Base-by-base conservation (phyloP, 495 filamentous ascomycete species). In the Aspergillus biplanus region DNA sequence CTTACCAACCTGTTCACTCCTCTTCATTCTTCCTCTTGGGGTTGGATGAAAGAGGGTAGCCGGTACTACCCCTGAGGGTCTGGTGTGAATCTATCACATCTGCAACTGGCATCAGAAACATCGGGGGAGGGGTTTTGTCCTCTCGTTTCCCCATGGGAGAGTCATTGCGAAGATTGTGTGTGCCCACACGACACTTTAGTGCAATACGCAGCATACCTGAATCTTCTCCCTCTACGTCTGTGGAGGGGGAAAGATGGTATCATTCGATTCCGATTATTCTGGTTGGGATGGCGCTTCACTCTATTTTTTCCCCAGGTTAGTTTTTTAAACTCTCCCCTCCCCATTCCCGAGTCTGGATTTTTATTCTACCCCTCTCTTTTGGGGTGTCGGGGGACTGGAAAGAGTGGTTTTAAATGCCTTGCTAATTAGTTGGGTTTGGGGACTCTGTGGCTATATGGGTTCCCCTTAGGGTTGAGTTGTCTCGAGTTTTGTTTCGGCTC, bases 181-280 rank as follows among this genome's bases (percentile, higher is more conserved):
- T 83, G 80, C 58, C 76, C 81, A 87, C 90, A 97, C 91, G 82
- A 89, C 91, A 97, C 92, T 95, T 94, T 83, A 98, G 93, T 97
- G 90, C 93, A 94, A 98, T 98, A 92, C 91, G 93, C 92, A 86
- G 94, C 92, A 88, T 97, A 83, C 83, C 58, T 71, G 75, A 72
- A 56, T 61, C 58, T 64, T 69, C 62, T 59, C 64, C 63, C 47
- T 59, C 61, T 52, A 54, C 58, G 75, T 76, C 68, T 73, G 64
- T 60, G 71, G 73, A 57, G 56, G 61, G 58, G 53, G 64, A 71
- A 72, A 76, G 71, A 72, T 75, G 83, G 87, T 89, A 92, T 87
- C 89, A 97, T 96, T 96, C 92, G 90, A 97, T 97, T 97, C 93
- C 91, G 92, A 94, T 95, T 86, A 95, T 87, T 92, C 90, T 89